Evolutionary conservation across 495 filamentous ascomycete species (phyloP).

Genomic region (Jackrogersella minutella): DNA sequence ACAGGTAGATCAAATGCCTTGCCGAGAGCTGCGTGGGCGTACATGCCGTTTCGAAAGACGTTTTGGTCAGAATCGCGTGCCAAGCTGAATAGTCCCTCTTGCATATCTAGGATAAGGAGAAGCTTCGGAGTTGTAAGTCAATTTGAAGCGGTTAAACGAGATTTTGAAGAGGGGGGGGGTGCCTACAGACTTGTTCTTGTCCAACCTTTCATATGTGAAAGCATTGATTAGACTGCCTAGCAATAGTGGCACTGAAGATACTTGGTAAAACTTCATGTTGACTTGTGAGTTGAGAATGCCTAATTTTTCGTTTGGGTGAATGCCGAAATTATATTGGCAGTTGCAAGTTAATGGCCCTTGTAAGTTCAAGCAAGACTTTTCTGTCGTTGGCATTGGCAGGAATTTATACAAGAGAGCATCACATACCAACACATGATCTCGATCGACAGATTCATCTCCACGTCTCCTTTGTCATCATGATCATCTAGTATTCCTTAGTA

Average conservation of each 20-base stretch:
- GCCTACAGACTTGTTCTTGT: conserved; percentile 65
- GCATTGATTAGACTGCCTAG: conserved; percentile 8
- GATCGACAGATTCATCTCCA: not conserved
- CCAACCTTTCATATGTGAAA: conserved; percentile 53
- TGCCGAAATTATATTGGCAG: not conserved
- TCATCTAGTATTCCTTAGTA: not conserved
- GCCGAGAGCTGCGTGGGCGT: conserved; percentile 73
- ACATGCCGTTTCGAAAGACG: conserved; percentile 70
- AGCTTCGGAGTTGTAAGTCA: conserved; percentile 46
- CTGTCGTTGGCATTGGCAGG: not conserved
- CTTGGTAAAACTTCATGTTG: conserved; percentile 23
- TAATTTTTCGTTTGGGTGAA: not conserved
- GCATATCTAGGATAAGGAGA: conserved; percentile 75
- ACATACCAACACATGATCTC: not conserved
- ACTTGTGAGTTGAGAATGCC: not conserved
- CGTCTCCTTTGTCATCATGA: conserved; percentile 4
- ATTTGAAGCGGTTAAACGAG: not conserved
- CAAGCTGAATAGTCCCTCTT: conserved; percentile 71
- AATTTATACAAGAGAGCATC: not conserved
- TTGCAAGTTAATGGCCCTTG: not conserved
- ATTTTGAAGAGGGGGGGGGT: not conserved
- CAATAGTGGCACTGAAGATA: not conserved
- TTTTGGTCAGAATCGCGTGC: conserved; percentile 70
- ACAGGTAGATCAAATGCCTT: conserved; percentile 74
- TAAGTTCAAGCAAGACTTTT: not conserved